Evolutionary conservation across 2,329 filamentous ascomycete genomes (phyloP), one percentile per base, ranked within the genome.

Genomic region (Phyllosticta citrichinensis): DNA sequence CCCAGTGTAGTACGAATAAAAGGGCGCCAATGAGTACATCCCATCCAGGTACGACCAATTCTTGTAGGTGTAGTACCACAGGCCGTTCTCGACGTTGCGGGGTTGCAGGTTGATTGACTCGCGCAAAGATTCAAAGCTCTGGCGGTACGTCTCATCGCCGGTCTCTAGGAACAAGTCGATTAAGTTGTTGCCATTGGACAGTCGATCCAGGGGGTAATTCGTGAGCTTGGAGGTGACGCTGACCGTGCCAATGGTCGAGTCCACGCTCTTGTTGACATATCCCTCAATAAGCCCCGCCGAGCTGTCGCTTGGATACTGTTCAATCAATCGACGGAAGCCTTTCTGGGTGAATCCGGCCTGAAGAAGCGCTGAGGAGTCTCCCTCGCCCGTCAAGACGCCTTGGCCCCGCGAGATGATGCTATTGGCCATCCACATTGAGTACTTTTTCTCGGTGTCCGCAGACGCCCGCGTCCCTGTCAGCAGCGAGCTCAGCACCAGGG

Each of bases 131-230:
- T 75, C 74, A 5, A 80, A 79, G 0, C 80, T 81, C 3, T 67
- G 67, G 64, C 77, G 77, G 68, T 81, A 83, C 65, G 79, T 81
- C 9, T 71, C 66, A 50, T 79, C 73, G 9, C 74, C 73, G 0
- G 78, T 79, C 60, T 74, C 67, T 4, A 30, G 27, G 65, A 80
- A 79, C 72, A 80, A 76, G 64, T 73, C 79, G 1, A 83, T 71
- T 47, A 81, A 70, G 66, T 79, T 81, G 65, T 80, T 77, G 14
- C 80, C 81, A 40, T 81, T 75, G 10, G 81, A 78, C 62, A 83
- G 77, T 60, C 83, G 77, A 63, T 74, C 72, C 3, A 74, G 67
- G 53, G 59, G 30, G 20, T 47, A 61, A 57, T 70, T 65, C 55
- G 58, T 51, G 19, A 54, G 35, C 19, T 56, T 35, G 53, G 24